phyloP scores from a whole-genome alignment of 768 basidiomycete genomes.

The Leccinum sublutescens region DNA sequence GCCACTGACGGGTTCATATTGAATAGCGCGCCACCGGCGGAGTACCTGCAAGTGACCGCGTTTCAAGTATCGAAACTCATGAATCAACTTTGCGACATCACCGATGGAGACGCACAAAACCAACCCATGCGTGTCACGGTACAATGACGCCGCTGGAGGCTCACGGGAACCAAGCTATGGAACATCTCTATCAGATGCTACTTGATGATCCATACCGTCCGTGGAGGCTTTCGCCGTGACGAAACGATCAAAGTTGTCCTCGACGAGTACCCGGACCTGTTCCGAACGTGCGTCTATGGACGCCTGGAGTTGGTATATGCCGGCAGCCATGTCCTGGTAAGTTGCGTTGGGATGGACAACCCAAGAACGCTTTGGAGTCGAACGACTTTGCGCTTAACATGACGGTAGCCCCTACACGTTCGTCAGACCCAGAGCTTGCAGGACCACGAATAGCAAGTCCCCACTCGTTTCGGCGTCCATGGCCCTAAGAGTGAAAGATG shows the following conservation, averaged over 20 bases:
- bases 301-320: conserved; percentile 67
- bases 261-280: conserved; percentile 92
- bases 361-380: conserved; percentile 92
- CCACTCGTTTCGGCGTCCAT: conserved; percentile 78
- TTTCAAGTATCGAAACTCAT: too few species aligned
- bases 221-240: conserved; percentile 96
- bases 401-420: conserved; percentile 65
- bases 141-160: too few species aligned
- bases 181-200: too few species aligned
- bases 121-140: too few species aligned
- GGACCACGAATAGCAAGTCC: conserved; percentile 12
- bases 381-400: conserved; percentile 91
- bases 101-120: too few species aligned
- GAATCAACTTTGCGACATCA: too few species aligned
- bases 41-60: too few species aligned
- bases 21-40: too few species aligned
- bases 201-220: conserved; percentile 58
- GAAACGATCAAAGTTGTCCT: conserved; percentile 97
- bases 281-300: conserved; percentile 90
- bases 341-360: conserved; percentile 92
- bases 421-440: conserved; percentile 9
- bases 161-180: too few species aligned
- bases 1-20: too few species aligned
- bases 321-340: conserved; percentile 83
- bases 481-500: conserved; percentile 48